These are phyloP conservation scores for Naganishia kalamii DNA, from an alignment of 768 basidiomycete species.

Conservation along the genomic window DNA sequence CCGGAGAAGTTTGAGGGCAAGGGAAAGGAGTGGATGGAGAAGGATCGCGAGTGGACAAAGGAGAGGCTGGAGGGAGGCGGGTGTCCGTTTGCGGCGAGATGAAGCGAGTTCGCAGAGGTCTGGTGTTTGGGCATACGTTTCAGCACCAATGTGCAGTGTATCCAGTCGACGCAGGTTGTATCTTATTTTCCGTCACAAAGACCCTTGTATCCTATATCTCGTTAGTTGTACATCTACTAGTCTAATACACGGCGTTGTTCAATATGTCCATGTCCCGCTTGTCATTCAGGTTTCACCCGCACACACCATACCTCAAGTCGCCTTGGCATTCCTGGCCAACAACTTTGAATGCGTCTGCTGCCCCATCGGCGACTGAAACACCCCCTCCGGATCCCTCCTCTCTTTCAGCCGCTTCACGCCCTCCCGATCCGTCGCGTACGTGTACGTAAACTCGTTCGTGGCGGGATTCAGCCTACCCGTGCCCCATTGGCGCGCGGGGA, in stretches of 20 bases:
- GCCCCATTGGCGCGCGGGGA: background rate
- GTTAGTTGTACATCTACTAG: background rate
- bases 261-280: background rate
- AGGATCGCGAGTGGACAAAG: background rate
- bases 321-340: background rate
- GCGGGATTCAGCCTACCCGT: background rate
- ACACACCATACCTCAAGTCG: background rate
- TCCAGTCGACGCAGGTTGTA: background rate
- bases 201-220: background rate
- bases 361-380: constrained; percentile 1
- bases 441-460: constrained; percentile 3
- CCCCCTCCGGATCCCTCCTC: background rate
- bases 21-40: constrained; percentile 21
- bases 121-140: background rate
- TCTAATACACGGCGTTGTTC: background rate
- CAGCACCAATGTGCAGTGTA: background rate
- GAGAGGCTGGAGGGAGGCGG: background rate
- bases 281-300: background rate
- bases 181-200: no score
- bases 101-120: background rate
- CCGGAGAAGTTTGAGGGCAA: constrained; percentile 9
- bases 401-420: background rate
- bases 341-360: constrained; percentile 5
- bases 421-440: constrained; percentile 3
- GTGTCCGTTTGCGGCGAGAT: constrained; percentile 15